phyloP scores from a whole-genome alignment of 2,329 filamentous ascomycete genomes.

The Septoria linicola region DNA sequence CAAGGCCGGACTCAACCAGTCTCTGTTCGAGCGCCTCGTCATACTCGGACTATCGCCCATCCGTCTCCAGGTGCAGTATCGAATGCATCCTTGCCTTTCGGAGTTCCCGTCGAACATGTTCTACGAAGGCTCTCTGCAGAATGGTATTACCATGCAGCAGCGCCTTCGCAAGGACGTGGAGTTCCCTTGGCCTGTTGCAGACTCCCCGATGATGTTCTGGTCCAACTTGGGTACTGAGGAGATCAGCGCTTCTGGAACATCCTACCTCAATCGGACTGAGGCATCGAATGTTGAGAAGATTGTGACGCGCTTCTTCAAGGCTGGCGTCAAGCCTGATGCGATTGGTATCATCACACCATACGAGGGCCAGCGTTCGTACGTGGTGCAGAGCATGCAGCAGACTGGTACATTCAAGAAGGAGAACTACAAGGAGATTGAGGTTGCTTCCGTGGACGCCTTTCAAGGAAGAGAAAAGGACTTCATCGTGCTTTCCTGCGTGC shows the following conservation, averaged over 20 bases:
- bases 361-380: slow-evolving; percentile 95
- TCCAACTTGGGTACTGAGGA: slow-evolving; percentile 96
- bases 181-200: slow-evolving; percentile 93
- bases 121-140: slow-evolving; percentile 95
- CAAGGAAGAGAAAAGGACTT: slow-evolving; percentile 99
- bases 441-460: slow-evolving; percentile 97
- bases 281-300: slow-evolving; percentile 98
- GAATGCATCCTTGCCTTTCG: slow-evolving; percentile 97
- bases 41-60: slow-evolving; percentile 88
- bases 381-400: slow-evolving; percentile 99
- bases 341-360: slow-evolving; percentile 99
- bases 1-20: slow-evolving; percentile 95
- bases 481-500: slow-evolving; percentile 94
- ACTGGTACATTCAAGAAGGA: slow-evolving; percentile 98
- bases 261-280: slow-evolving; percentile 96
- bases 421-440: slow-evolving; percentile 96
- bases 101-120: slow-evolving; percentile 99
- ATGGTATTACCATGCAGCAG: slow-evolving; percentile 87
- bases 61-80: slow-evolving; percentile 93
- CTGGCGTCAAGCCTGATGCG: slow-evolving; percentile 86
- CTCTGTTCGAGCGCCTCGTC: slow-evolving; percentile 94
- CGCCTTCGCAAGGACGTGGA: slow-evolving; percentile 90
- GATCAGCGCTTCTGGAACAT: slow-evolving; percentile 95
- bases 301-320: slow-evolving; percentile 97
- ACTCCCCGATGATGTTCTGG: slow-evolving; percentile 99